Evolutionary conservation across 108 stramenopile genomes (phyloP).

Genomic region (Discostella stelligeroides): DNA sequence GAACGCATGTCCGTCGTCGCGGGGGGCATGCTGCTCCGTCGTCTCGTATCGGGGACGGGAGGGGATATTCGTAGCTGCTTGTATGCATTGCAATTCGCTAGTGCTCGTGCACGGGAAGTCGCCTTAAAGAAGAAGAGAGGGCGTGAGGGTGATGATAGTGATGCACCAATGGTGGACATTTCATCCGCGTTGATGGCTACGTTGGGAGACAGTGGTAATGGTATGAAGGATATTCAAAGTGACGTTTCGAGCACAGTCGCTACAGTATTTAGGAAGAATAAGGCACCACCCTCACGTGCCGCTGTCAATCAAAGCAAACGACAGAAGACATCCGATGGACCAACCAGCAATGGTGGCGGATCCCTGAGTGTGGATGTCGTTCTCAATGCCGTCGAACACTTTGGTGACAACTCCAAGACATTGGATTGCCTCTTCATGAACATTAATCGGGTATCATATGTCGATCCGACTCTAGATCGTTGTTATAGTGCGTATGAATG

Average conservation of each 20-base stretch:
- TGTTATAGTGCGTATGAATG: slow-evolving; percentile 71
- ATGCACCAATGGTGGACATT: slow-evolving; percentile 53
- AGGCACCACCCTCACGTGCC: slow-evolving; percentile 3
- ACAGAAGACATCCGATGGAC: slow-evolving; percentile 19
- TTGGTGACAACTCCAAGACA: slow-evolving; percentile 72
- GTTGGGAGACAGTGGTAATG: slow-evolving; percentile 58
- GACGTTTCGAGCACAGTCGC: slow-evolving; percentile 67
- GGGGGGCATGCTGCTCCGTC: slow-evolving; percentile 60
- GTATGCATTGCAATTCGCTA: slow-evolving; percentile 92
- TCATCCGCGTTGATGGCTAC: slow-evolving; percentile 53
- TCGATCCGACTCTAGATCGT: slow-evolving; percentile 83
- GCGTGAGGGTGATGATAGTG: slow-evolving; percentile 12
- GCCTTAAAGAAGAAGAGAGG: slow-evolving; percentile 31
- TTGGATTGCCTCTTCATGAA: slow-evolving; percentile 77
- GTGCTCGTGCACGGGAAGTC: slow-evolving; percentile 54
- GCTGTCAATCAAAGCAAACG: slow-evolving; percentile 13
- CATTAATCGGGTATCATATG: slow-evolving; percentile 66
- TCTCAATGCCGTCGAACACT: slow-evolving; percentile 52
- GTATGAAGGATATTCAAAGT: slow-evolving; percentile 77
- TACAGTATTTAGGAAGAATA: slow-evolving; percentile 67
- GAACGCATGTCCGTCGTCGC: slow-evolving; percentile 65
- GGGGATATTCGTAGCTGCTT: slow-evolving; percentile 93
- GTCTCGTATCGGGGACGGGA: slow-evolving; percentile 68
- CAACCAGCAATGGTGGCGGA: background rate
- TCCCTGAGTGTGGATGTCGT: slow-evolving; percentile 38